These are phyloP conservation scores for Albophoma yamanashiensis DNA, from an alignment of 2,329 filamentous ascomycete species.

Conservation along the genomic window DNA sequence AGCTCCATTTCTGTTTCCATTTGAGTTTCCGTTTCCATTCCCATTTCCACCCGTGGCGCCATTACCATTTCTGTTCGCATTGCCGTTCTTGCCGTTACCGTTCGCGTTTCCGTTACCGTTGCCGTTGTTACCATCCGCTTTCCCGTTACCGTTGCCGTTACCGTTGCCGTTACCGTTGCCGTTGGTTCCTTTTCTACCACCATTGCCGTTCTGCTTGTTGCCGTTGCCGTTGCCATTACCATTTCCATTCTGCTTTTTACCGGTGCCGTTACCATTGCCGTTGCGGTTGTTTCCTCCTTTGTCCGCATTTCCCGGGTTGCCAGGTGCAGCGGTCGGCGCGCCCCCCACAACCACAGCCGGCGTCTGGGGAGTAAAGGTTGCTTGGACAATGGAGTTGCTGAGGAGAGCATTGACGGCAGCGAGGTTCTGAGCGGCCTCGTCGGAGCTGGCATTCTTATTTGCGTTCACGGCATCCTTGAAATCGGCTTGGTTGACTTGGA, in stretches of 20 bases:
- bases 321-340: not conserved
- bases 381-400: conserved; percentile 15
- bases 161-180: not conserved
- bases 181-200: not conserved
- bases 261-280: too few relatives aligned
- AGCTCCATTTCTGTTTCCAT: not conserved
- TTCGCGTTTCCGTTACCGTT: conserved; percentile 4
- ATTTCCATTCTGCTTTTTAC: not conserved
- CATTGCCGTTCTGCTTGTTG: not conserved
- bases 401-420: conserved; percentile 29
- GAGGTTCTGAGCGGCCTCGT: conserved; percentile 14
- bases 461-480: conserved; percentile 29
- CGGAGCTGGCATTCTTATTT: conserved; percentile 28
- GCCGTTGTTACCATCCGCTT: not conserved
- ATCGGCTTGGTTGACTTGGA: conserved; percentile 39
- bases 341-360: conserved; percentile 9
- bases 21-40: not conserved
- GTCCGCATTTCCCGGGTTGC: conserved; percentile 5
- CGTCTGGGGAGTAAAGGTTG: conserved; percentile 22
- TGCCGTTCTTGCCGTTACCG: conserved; percentile 1
- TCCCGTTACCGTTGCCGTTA: not conserved
- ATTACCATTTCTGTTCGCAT: not conserved
- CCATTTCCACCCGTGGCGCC: not conserved
- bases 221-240: conserved; percentile 2
- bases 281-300: not conserved